Evolutionary conservation across 2,329 filamentous ascomycete species (phyloP).

Genomic region (Lasiodiplodia sp.): DNA sequence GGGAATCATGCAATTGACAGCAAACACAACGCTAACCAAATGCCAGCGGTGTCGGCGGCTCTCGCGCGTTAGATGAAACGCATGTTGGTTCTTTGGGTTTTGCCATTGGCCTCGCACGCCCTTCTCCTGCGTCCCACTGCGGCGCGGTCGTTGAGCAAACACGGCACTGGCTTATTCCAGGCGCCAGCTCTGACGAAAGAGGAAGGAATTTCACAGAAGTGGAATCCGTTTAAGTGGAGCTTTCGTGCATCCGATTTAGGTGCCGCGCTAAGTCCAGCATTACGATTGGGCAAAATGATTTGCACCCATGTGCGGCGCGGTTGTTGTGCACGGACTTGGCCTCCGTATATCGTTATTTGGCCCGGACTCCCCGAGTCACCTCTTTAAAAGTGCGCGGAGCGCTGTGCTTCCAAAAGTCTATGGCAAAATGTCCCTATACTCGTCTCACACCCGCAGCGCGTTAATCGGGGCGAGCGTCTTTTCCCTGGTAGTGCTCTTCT

Average conservation of each 20-base stretch:
- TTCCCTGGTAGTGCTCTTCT: neutral
- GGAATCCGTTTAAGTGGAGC: neutral
- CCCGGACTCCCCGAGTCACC: neutral
- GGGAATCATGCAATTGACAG: neutral
- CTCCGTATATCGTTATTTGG: neutral
- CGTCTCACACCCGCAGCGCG: neutral
- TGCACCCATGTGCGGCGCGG: conserved; percentile 14
- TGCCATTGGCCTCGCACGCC: neutral
- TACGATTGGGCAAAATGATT: neutral
- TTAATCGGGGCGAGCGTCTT: neutral
- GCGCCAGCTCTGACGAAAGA: neutral
- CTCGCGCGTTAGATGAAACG: conserved; percentile 1
- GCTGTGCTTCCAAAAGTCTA: neutral
- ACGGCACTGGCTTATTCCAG: neutral
- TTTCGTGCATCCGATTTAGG: neutral
- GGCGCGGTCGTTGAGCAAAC: neutral
- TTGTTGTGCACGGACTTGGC: neutral
- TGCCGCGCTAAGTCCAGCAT: neutral
- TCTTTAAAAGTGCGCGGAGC: neutral
- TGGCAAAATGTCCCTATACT: neutral
- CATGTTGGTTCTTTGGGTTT: neutral
- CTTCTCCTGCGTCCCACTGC: neutral
- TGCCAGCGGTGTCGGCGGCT: neutral
- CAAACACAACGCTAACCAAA: neutral
- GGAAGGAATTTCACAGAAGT: neutral